phyloP scores from a whole-genome alignment of 768 basidiomycete species.

The Amanita inopinata region DNA sequence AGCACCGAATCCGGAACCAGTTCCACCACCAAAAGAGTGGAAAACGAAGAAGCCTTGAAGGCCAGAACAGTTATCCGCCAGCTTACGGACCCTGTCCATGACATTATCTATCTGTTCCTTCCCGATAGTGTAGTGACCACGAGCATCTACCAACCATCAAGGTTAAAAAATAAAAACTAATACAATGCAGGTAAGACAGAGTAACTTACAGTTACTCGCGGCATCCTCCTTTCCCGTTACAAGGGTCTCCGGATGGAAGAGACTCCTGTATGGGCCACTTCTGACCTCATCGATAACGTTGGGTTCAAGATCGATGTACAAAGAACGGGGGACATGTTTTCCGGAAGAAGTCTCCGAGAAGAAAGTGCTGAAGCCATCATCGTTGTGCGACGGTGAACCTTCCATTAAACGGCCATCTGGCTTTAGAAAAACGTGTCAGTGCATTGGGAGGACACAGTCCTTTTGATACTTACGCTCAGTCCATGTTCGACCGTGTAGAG shows the following conservation, averaged over 20 bases:
- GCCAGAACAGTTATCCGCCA: conserved; percentile 96
- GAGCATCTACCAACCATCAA: conserved; percentile 59
- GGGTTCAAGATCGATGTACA: conserved; percentile 96
- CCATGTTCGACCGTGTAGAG: conserved; percentile 99
- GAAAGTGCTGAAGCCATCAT: conserved; percentile 97
- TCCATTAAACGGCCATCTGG: conserved; percentile 90
- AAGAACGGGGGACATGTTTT: conserved; percentile 94
- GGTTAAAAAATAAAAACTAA: background rate
- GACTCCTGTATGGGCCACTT: conserved; percentile 88
- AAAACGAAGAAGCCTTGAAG: conserved; percentile 99
- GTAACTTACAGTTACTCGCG: conserved; percentile 85
- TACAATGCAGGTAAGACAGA: conserved; percentile 1
- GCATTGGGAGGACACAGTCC: too few relatives aligned
- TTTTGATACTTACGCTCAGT: conserved; percentile 75
- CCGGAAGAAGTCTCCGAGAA: conserved; percentile 97
- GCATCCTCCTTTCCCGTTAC: conserved; percentile 99
- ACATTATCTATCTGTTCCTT: conserved; percentile 97
- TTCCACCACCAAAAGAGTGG: conserved; percentile 99
- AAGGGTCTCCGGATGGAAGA: conserved; percentile 99
- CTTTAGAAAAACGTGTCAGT: conserved; percentile 41
- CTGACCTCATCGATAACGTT: conserved; percentile 97
- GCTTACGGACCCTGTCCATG: conserved; percentile 93
- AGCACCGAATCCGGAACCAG: conserved; percentile 98
- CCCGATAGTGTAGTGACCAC: conserved; percentile 98
- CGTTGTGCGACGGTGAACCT: conserved; percentile 61